A percentile compares a stretch with the other conserved stretches of the same genome.
Conservation (phyloP, 345 rosid genomes). For the Eucalyptus pauciflora region DNA sequence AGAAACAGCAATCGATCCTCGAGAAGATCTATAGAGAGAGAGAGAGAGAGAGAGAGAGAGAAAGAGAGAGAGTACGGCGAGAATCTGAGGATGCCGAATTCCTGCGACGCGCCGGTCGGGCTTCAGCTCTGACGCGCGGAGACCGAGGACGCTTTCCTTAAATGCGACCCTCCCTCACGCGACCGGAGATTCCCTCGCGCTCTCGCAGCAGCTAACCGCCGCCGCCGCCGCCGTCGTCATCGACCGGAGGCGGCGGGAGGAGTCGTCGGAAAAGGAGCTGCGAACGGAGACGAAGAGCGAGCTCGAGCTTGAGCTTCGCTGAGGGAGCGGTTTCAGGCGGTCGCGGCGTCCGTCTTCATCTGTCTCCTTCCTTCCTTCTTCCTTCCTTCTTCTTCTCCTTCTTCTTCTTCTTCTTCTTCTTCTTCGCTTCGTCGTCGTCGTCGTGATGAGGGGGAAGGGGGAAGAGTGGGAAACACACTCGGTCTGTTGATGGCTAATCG, state of each 20-base stretch:
- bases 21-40: not conserved
- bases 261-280: not conserved
- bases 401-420: not conserved
- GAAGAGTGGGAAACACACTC: not conserved
- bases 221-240: not conserved
- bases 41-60: not conserved
- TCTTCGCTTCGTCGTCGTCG: not conserved
- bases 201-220: not conserved
- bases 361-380: not conserved
- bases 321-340: not conserved
- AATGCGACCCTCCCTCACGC: slow-evolving; percentile 1
- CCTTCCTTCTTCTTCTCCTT: not conserved
- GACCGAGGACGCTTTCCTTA: slow-evolving; percentile 3
- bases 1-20: not conserved
- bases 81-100: not conserved
- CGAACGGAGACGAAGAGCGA: not conserved
- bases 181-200: slow-evolving; percentile 27
- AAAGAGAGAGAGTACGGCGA: not conserved
- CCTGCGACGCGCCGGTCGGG: not conserved
- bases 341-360: not conserved
- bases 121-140: not conserved
- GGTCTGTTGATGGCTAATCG: not conserved
- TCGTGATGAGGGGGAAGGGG: not conserved
- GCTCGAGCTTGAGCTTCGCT: not conserved
- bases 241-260: not conserved